Evolutionary conservation across 805 yeast species (phyloP), one percentile per base, ranked within the genome.

Genomic region (Kuraishia piskuri): DNA sequence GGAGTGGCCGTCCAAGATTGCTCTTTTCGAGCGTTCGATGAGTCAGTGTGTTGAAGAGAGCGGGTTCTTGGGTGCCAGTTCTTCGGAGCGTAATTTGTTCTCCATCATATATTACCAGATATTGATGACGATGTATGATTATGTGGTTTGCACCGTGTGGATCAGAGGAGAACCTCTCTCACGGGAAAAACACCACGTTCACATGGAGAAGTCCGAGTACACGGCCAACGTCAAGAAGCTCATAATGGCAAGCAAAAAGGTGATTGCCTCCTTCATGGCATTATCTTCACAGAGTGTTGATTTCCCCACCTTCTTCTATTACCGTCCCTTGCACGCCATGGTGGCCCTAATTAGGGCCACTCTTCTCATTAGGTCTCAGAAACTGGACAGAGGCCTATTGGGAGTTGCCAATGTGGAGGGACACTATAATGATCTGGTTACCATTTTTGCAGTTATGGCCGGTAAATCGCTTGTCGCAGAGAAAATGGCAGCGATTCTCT

Each of bases 271-370:
- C 2, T 79, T 78, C 61, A 65, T 75, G 19, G 61, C 65, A 23
- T 54, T 77, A 22, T 71, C 74, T 53, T 68, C 67, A 10, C 69
- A 70, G 54, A 70, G 77, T 1, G 55, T 66, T 3, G 61, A 68
- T 48, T 75, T 71, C 54, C 83, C 83, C 1, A 78, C 83, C 0
- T 76, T 77, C 56, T 73, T 78, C 57, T 75, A 76, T 60, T 79
- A 78, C 57, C 63, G 83, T 49, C 81, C 83, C 2, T 68, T 79
- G 73, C 77, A 78, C 59, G 77, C 82, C 0, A 61, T 79, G 22
- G 76, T 78, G 23, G 70, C 78, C 2, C 60, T 79, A 55, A 71
- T 78, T 20, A 66, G 81, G 52, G 71, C 79, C 1, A 65, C 78
- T 55, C 59, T 79, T 21, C 64, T 78, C 49, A 74, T 77, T 21